phyloP scores from a whole-genome alignment of 2,329 filamentous ascomycete species.

The Aspergillus fructus region DNA sequence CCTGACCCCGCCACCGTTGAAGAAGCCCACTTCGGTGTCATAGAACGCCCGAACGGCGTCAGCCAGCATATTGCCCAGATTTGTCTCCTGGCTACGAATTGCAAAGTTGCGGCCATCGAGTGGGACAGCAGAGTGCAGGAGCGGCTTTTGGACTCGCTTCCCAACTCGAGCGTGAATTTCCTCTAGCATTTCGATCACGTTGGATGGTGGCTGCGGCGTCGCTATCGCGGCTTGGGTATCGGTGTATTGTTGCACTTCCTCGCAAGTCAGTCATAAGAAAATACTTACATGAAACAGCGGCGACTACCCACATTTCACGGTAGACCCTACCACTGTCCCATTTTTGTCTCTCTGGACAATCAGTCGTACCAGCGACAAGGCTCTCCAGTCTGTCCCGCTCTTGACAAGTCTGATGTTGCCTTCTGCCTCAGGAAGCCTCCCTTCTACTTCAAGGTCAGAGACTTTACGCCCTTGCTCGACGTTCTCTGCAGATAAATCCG shows the following conservation, averaged over 20 bases:
- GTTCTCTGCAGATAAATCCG: constrained; percentile 12
- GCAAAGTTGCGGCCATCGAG: constrained; percentile 21
- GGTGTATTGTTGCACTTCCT: constrained; percentile 16
- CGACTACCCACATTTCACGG: constrained; percentile 1
- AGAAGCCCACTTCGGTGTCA: constrained; percentile 23
- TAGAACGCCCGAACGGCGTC: constrained; percentile 26
- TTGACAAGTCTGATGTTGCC: constrained; percentile 18
- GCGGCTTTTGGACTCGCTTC: constrained; percentile 17
- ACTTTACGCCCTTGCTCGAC: constrained; percentile 12
- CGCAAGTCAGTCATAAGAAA: neutral
- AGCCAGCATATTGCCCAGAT: constrained; percentile 27
- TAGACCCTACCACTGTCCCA: neutral
- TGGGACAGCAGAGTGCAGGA: constrained; percentile 16
- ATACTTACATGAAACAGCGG: neutral
- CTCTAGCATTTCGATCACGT: neutral
- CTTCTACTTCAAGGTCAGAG: constrained; percentile 3
- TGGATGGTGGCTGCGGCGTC: neutral
- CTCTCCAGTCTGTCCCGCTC: constrained; percentile 19
- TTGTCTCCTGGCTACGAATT: constrained; percentile 24
- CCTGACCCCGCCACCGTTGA: constrained; percentile 26
- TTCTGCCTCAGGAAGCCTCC: constrained; percentile 6
- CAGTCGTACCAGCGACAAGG: constrained; percentile 12
- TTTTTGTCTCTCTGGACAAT: constrained; percentile 7
- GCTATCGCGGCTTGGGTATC: constrained; percentile 9
- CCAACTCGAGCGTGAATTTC: constrained; percentile 19